These are phyloP conservation scores for Populus euphratica DNA, from an alignment of 345 rosid genomes.

Conservation along the genomic window DNA sequence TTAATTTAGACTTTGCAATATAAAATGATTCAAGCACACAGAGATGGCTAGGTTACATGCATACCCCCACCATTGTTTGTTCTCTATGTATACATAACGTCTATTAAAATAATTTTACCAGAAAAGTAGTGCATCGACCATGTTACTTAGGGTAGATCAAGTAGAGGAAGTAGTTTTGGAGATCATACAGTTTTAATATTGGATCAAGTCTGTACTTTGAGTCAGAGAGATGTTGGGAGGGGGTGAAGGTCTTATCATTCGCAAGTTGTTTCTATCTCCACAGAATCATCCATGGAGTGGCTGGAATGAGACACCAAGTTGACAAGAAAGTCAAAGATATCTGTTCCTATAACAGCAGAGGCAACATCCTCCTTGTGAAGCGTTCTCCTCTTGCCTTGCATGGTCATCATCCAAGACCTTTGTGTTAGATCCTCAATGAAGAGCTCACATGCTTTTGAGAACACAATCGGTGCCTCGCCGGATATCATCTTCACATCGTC, in stretches of 20 bases:
- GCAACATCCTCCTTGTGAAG: slow-evolving; percentile 61
- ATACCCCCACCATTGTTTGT: too few species aligned
- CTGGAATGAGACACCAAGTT: slow-evolving; percentile 30
- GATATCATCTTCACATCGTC: slow-evolving; percentile 63
- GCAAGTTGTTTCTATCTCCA: neutral
- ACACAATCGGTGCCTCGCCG: slow-evolving; percentile 59
- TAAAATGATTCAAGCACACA: too few species aligned
- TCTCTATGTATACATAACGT: too few species aligned
- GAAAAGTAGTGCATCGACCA: too few species aligned
- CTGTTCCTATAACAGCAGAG: slow-evolving; percentile 50
- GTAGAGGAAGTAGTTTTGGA: neutral
- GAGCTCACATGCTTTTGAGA: slow-evolving; percentile 62
- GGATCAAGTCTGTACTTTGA: neutral
- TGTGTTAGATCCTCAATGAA: slow-evolving; percentile 56
- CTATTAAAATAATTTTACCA: too few species aligned
- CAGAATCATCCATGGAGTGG: neutral
- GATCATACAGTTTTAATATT: neutral
- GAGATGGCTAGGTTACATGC: too few species aligned
- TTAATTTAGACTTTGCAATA: too few species aligned
- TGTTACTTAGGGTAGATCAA: too few species aligned
- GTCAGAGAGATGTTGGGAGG: neutral
- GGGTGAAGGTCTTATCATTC: neutral
- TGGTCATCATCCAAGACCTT: slow-evolving; percentile 54
- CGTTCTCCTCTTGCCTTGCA: slow-evolving; percentile 56
- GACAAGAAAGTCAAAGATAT: slow-evolving; percentile 52